A percentile compares a stretch with the other conserved stretches of the same genome.
These are phyloP conservation scores for Royoungia palumana DNA, from an alignment of 768 basidiomycete genomes.

Conservation along the genomic window DNA sequence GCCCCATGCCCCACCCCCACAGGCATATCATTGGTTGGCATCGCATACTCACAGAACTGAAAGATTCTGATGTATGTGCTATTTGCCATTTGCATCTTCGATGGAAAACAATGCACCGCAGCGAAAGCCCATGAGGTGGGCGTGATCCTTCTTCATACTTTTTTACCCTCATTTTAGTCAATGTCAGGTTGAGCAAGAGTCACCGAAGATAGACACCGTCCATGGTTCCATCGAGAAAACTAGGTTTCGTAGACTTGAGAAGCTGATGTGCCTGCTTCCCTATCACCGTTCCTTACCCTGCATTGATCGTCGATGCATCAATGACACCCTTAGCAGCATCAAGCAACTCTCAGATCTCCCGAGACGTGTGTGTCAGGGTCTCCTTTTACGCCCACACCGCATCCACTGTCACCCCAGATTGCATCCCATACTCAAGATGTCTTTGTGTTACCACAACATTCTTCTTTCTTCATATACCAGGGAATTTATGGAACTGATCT, in stretches of 20 bases:
- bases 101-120: slow-evolving; percentile 60
- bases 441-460: slow-evolving; percentile 1
- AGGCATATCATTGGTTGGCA: slow-evolving; percentile 82
- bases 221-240: slow-evolving; percentile 58
- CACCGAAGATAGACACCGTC: slow-evolving; percentile 43
- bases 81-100: slow-evolving; percentile 78
- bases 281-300: slow-evolving; percentile 36
- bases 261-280: slow-evolving; percentile 38
- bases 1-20: slow-evolving; percentile 54
- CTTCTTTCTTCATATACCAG: slow-evolving; percentile 13
- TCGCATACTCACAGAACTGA: slow-evolving; percentile 59
- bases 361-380: slow-evolving; percentile 20
- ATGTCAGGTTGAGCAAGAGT: slow-evolving; percentile 50
- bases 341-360: slow-evolving; percentile 3
- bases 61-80: slow-evolving; percentile 50
- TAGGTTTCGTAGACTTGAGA: slow-evolving; percentile 52
- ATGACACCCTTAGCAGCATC: slow-evolving; percentile 20
- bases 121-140: slow-evolving; percentile 74
- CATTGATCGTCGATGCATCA: slow-evolving; percentile 28
- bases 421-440: slow-evolving; percentile 3
- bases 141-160: slow-evolving; percentile 3
- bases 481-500: slow-evolving; percentile 11
- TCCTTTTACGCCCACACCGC: slow-evolving; percentile 1
- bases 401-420: slow-evolving; percentile 6
- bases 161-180: slow-evolving; percentile 1